Conservation (phyloP, 78 protist species). For the Speleostelium caveatum region DNA sequence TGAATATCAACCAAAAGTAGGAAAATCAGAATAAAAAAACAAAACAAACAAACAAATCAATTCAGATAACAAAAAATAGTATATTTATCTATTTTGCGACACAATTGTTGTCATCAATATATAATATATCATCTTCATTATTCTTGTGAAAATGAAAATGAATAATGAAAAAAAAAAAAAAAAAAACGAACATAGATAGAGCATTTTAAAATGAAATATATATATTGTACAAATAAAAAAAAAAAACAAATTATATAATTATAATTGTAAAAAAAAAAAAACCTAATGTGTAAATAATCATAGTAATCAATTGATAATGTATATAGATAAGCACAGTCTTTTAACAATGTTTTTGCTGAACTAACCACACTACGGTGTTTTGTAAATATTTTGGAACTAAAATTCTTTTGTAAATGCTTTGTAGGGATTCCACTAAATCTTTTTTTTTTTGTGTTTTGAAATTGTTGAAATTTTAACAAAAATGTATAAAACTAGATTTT, state of each 20-base stretch:
- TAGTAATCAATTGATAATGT: too few species aligned
- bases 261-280: too few species aligned
- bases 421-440: background rate
- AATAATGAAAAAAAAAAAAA: background rate
- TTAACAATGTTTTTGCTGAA: too few species aligned
- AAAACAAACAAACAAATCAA: background rate
- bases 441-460: background rate
- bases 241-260: too few species aligned
- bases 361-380: too few species aligned
- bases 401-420: too few species aligned
- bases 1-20: conserved; percentile 57
- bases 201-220: too few species aligned
- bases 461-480: background rate
- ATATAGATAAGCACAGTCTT: too few species aligned
- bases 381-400: too few species aligned
- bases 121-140: too few species aligned
- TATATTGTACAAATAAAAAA: too few species aligned
- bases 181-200: background rate
- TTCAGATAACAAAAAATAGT: background rate
- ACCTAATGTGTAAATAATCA: too few species aligned
- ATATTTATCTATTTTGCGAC: background rate
- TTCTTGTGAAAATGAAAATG: background rate
- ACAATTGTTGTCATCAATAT: background rate
- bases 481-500: background rate
- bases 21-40: conserved; percentile 32